Base-by-base conservation (phyloP, 1,284 basidiomycete genomes). In the Leccinum pachyderme region DNA sequence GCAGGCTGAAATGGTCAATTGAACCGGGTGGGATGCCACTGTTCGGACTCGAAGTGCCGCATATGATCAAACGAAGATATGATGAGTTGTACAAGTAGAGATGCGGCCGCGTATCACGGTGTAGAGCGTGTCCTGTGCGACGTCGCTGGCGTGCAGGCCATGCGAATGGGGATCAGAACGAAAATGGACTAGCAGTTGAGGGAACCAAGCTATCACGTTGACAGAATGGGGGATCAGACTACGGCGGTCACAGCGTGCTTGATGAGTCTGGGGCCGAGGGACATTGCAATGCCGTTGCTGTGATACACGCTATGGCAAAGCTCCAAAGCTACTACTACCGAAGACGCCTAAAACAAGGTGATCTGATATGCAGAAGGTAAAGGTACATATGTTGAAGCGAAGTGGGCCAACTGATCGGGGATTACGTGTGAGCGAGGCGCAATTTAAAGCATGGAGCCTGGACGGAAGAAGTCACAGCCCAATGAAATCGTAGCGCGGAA, bases 381-480 rank as follows among this genome's bases (percentile, higher is more conserved):
- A 27, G 43, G 43, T 27, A 45, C 45, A 51, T 39, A 47, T 9
- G 49, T 44, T 44, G 56, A 41, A 33, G 53, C 49, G 57, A 52
- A 60, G 57, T 51, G 50, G 39, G 29, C 29, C 45, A 49, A 47
- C 28, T 41, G 5, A 63, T 61, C 64, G 63, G 64, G 51, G 51
- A 66, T 65, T 65, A 69, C 67, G 64, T 65, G 63, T 63, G 58
- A 54, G 47, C 22, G n/a, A 52, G 60, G 44, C 51, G 44, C 48
- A 49, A 49, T 37, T 37, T 49, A 37, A 35, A 49, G 55, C 18
- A 27, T 51, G 51, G 44, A 46, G 22, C 25, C 25, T 46, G 50
- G 49, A 59, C 51, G 53, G 55, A 54, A 53, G 45, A 52, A 45
- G 46, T 35, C 48, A 50, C 56, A 54, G 54, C 49, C 50, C 33